Evolutionary conservation across 805 yeast genomes (phyloP).

Genomic region (Ogataea pini): DNA sequence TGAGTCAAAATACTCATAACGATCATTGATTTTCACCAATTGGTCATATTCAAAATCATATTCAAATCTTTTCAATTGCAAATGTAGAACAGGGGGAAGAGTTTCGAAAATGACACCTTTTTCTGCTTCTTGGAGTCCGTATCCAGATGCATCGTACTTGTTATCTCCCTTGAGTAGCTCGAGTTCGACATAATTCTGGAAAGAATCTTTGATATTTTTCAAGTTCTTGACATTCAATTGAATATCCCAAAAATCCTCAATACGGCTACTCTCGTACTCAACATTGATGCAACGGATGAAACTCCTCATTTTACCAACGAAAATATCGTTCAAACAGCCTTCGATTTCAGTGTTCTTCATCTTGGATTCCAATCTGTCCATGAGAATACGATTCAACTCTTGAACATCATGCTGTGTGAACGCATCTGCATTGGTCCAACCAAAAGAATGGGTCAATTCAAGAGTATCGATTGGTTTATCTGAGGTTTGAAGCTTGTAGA

Average conservation of each 20-base stretch:
- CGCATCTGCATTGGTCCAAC: constrained; percentile 96
- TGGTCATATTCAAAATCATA: constrained; percentile 89
- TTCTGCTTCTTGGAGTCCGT: constrained; percentile 91
- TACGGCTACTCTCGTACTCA: constrained; percentile 86
- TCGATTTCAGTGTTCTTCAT: constrained; percentile 89
- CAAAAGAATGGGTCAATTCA: constrained; percentile 88
- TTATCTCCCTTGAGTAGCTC: constrained; percentile 94
- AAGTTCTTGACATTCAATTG: constrained; percentile 90
- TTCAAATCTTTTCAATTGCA: constrained; percentile 92
- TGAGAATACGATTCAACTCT: constrained; percentile 88
- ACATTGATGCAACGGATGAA: constrained; percentile 91
- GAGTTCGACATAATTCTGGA: constrained; percentile 81
- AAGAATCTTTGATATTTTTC: constrained; percentile 69
- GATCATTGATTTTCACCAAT: constrained; percentile 87
- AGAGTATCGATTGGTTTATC: constrained; percentile 76
- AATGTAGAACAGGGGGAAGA: constrained; percentile 90
- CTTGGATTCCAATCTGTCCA: constrained; percentile 88
- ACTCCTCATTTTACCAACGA: constrained; percentile 97
- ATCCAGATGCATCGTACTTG: constrained; percentile 88
- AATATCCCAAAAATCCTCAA: constrained; percentile 97
- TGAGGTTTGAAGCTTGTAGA: constrained; percentile 76
- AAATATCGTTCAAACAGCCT: constrained; percentile 71
- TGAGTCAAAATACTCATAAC: constrained; percentile 82
- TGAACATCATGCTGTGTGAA: constrained; percentile 98
- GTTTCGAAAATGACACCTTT: constrained; percentile 92